Conservation (phyloP, 2,329 filamentous ascomycete genomes). For the Sporothrix globosa region DNA sequence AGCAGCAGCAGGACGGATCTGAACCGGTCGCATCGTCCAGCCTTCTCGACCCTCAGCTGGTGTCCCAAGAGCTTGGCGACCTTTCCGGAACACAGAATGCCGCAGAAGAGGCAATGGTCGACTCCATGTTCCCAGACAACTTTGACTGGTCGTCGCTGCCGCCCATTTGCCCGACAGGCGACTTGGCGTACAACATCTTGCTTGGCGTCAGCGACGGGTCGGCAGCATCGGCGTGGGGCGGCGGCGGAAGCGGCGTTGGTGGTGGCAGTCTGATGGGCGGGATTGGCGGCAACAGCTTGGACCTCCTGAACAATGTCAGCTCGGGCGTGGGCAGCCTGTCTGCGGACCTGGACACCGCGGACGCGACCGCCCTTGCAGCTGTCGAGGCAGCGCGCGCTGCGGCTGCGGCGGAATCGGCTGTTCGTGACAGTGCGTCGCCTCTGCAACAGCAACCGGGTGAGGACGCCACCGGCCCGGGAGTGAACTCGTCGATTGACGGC, state of each 20-base stretch:
- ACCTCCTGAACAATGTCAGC: slow-evolving; percentile 8
- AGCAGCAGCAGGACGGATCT: not conserved
- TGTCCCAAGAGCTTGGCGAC: not conserved
- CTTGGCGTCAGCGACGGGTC: slow-evolving; percentile 45
- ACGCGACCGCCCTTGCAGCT: not conserved
- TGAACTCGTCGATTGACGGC: slow-evolving; percentile 27
- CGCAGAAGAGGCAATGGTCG: not conserved
- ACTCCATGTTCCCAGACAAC: slow-evolving; percentile 49
- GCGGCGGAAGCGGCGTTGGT: slow-evolving; percentile 4
- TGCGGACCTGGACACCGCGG: slow-evolving; percentile 12
- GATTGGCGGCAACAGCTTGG: slow-evolving; percentile 10
- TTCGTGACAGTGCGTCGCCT: not conserved
- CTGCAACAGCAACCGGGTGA: not conserved
- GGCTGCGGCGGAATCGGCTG: not conserved
- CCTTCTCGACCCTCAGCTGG: slow-evolving; percentile 26
- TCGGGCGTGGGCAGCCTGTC: slow-evolving; percentile 2
- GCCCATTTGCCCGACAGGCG: slow-evolving; percentile 60
- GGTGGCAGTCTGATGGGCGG: slow-evolving; percentile 8
- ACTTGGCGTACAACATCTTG: slow-evolving; percentile 61
- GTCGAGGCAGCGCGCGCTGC: not conserved
- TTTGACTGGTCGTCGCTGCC: slow-evolving; percentile 57
- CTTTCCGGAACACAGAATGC: not conserved
- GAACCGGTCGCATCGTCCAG: not conserved
- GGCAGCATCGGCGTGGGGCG: slow-evolving; percentile 36
- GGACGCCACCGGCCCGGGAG: not conserved